phyloP scores from a whole-genome alignment of 2,329 filamentous ascomycete genomes.

The Bipolaris sorokiniana region DNA sequence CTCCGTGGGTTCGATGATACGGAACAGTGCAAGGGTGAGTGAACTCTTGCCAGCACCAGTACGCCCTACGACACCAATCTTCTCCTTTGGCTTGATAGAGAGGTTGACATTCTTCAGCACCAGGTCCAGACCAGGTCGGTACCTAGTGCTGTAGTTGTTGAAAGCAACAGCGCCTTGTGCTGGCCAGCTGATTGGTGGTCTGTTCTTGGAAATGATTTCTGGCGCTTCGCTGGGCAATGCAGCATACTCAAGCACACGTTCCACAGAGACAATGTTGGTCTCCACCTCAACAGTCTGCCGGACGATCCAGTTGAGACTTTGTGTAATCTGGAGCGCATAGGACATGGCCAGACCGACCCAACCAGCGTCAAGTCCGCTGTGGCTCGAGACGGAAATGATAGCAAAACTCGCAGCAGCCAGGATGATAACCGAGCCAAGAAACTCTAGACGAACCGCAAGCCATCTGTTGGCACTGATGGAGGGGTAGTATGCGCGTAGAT shows the following conservation, averaged over 20 bases:
- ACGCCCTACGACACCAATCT: constrained; percentile 95
- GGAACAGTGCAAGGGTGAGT: constrained; percentile 88
- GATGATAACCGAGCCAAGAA: constrained; percentile 94
- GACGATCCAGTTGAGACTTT: constrained; percentile 98
- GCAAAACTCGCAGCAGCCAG: constrained; percentile 82
- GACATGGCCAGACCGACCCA: constrained; percentile 94
- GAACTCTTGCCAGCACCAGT: constrained; percentile 97
- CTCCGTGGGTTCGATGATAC: constrained; percentile 86
- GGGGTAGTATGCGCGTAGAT: constrained; percentile 92
- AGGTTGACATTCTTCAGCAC: constrained; percentile 93
- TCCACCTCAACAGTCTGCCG: constrained; percentile 99
- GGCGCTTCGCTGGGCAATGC: constrained; percentile 89
- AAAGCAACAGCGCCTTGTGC: constrained; percentile 87
- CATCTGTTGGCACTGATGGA: constrained; percentile 90
- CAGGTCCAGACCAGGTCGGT: constrained; percentile 85
- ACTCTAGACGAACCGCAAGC: constrained; percentile 93
- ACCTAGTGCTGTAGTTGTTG: constrained; percentile 91
- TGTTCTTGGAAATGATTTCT: constrained; percentile 86
- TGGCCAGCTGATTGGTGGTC: constrained; percentile 91
- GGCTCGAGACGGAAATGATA: constrained; percentile 76
- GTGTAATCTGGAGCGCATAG: constrained; percentile 95
- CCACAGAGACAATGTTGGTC: constrained; percentile 99
- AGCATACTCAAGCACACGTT: constrained; percentile 96
- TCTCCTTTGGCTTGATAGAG: constrained; percentile 93
- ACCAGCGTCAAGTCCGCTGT: constrained; percentile 70